Base-by-base conservation (phyloP, 495 filamentous ascomycete genomes). In the Xylaria venustula region DNA sequence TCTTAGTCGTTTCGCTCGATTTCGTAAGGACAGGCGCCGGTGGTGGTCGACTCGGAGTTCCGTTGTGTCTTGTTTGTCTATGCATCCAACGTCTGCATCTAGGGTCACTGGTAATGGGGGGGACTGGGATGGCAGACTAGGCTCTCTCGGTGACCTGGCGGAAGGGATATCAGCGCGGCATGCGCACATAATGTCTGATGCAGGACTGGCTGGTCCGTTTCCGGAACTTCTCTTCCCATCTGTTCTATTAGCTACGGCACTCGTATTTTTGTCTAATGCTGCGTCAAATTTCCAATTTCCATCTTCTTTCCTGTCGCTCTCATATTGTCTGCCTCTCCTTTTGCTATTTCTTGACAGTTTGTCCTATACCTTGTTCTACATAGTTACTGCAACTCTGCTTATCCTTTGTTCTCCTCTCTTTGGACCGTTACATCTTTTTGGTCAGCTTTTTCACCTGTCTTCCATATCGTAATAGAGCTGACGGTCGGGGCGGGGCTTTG, bases 201-300 rank as follows among this genome's bases (percentile, higher is more conserved):
- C 75, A 77, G 75, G 71, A 70, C 74, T 81, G 78, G 79, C 79
- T 81, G 79, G 79, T 76, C 78, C 79, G 78, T 76, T 68, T 63
- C 69, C 70, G 75, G 71, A 74, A 67, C 68, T 73, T 71, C 68
- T 61, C 70, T 71, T 69, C 67, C 67, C 56, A 58, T 75, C 73
- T 79, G 77, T 81, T 70, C 74, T 76, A 78, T 79, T 80, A 79
- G 75, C 77, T 77, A 78, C 75, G 73, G 72, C 73, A 64, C 66
- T 70, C 67, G 63, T 80, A 80, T 67, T 70, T 50, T 71, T 74
- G 64, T 71, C 73, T 75, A 75, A 75, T 77, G 56, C 67, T 67
- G 67, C 73, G 54, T 60, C 61, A 53, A 47, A 51, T 58, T 56
- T 62, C 62, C 41, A 47, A n/a, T n/a, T n/a, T n/a, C n/a, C n/a